Evolutionary conservation across 2,329 filamentous ascomycete species (phyloP).

Genomic region (Cylindrodendrum hubeiense): DNA sequence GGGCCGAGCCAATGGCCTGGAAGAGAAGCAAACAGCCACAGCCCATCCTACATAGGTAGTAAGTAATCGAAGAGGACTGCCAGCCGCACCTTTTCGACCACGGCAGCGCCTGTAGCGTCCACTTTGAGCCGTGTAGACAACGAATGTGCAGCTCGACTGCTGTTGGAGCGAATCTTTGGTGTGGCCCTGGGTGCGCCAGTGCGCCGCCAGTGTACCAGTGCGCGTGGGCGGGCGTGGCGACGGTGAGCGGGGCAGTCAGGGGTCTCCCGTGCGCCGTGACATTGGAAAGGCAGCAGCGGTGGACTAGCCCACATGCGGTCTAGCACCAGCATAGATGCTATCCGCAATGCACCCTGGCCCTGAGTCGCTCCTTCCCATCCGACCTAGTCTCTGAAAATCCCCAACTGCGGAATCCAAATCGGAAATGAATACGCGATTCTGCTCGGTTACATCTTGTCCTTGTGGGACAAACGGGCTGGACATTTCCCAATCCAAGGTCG

Average conservation of each 20-base stretch:
- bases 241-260: constrained; percentile 17
- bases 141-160: constrained; percentile 1
- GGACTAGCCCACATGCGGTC: constrained; percentile 16
- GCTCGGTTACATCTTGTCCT: constrained; percentile 20
- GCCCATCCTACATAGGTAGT: neutral
- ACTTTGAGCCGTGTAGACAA: constrained; percentile 4
- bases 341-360: constrained; percentile 5
- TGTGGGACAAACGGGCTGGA: constrained; percentile 9
- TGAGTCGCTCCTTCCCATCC: constrained; percentile 21
- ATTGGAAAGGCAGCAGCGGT: constrained; percentile 22
- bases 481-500: constrained; percentile 3
- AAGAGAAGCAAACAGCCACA: constrained; percentile 4
- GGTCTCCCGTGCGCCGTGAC: constrained; percentile 28
- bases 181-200: constrained; percentile 7
- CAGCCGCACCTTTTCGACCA: neutral
- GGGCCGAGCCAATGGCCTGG: constrained; percentile 4
- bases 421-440: constrained; percentile 31
- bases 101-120: neutral
- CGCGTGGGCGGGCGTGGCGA: constrained; percentile 12
- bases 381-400: constrained; percentile 16
- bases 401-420: constrained; percentile 23
- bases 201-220: constrained; percentile 1
- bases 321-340: constrained; percentile 20
- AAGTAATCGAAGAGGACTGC: neutral
- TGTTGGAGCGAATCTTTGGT: constrained; percentile 10